Evolutionary conservation across 1,284 basidiomycete species (phyloP).

Genomic region (Trametes pubescens): DNA sequence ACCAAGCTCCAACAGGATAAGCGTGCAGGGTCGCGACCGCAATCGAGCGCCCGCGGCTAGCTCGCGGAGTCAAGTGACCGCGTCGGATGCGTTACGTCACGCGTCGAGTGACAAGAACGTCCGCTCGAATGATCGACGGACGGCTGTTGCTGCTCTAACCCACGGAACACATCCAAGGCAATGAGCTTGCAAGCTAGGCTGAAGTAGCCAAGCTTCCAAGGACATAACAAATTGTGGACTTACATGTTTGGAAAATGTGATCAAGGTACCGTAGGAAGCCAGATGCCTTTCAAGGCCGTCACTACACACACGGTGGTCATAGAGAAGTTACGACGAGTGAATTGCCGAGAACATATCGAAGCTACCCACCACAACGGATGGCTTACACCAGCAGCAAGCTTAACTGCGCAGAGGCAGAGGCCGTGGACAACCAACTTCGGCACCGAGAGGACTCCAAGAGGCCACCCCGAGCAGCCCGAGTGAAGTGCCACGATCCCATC

Average conservation of each 20-base stretch:
- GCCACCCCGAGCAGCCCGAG: background rate
- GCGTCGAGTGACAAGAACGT: slow-evolving; percentile 8
- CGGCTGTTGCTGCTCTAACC: background rate
- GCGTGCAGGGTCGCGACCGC: slow-evolving; percentile 3
- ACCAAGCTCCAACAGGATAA: background rate
- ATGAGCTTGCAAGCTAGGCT: too few relatives aligned
- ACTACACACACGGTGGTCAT: too few relatives aligned
- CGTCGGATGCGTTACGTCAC: slow-evolving; percentile 28
- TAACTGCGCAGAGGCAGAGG: background rate
- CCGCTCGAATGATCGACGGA: too few relatives aligned
- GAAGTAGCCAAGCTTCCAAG: too few relatives aligned
- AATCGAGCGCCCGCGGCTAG: slow-evolving; percentile 12
- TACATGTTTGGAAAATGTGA: too few relatives aligned
- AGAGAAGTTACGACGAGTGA: background rate
- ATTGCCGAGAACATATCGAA: too few relatives aligned
- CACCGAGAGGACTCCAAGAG: background rate
- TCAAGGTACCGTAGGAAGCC: background rate
- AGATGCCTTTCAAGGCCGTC: background rate
- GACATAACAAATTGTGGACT: too few relatives aligned
- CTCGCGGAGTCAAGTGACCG: slow-evolving; percentile 22
- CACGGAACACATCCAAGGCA: too few relatives aligned
- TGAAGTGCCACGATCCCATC: background rate
- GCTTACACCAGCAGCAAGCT: background rate
- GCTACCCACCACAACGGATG: background rate
- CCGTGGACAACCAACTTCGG: background rate